Conservation (phyloP, 345 rosid species). For the Salix exigua region DNA sequence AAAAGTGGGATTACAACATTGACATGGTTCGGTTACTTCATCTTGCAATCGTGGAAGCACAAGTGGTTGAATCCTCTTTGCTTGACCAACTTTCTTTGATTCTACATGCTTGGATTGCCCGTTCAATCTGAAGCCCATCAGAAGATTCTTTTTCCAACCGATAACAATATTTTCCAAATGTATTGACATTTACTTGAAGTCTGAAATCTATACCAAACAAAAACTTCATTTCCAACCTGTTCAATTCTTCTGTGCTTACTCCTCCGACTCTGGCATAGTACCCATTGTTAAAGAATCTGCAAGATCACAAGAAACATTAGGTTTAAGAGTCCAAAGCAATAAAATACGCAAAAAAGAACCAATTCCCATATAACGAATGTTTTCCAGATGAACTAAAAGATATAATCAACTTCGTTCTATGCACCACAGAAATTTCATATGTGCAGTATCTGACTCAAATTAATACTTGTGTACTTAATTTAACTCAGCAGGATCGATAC, state of each 20-base stretch:
- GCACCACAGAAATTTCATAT: background rate
- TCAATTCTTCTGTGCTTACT: slow-evolving; percentile 70
- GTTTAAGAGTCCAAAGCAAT: background rate
- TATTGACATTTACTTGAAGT: slow-evolving; percentile 62
- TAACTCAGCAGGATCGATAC: background rate
- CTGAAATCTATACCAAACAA: slow-evolving; percentile 77
- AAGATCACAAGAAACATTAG: slow-evolving; percentile 1
- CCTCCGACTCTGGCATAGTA: slow-evolving; percentile 94
- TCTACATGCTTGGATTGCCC: slow-evolving; percentile 51
- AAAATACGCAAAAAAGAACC: background rate
- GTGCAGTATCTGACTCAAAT: background rate
- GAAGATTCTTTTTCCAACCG: slow-evolving; percentile 55
- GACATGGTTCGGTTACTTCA: slow-evolving; percentile 22
- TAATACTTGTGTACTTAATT: background rate
- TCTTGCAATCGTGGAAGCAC: slow-evolving; percentile 50
- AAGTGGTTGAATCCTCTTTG: slow-evolving; percentile 44
- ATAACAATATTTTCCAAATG: slow-evolving; percentile 56
- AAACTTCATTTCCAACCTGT: slow-evolving; percentile 77
- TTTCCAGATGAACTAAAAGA: background rate
- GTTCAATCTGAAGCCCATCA: slow-evolving; percentile 45
- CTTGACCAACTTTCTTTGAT: slow-evolving; percentile 52
- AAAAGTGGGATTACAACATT: slow-evolving; percentile 12
- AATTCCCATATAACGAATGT: background rate
- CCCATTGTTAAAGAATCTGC: slow-evolving; percentile 85
- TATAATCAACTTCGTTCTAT: background rate